Evolutionary conservation across 2,329 filamentous ascomycete genomes (phyloP), one percentile per base, ranked within the genome.

Genomic region (Hirsutella minnesotensis): DNA sequence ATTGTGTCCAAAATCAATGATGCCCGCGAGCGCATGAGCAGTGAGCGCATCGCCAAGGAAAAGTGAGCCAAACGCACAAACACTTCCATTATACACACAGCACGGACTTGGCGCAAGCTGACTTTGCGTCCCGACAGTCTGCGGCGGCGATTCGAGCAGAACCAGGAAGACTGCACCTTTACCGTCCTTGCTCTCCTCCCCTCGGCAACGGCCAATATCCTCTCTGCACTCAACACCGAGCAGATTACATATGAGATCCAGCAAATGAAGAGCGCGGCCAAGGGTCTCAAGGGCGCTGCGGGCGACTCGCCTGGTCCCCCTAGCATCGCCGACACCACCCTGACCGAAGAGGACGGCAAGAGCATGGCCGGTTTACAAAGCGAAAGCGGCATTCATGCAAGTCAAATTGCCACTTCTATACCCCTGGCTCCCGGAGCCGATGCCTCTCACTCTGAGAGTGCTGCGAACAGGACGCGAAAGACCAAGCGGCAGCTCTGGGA

Each of bases 121-220:
- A 41, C 22, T 4, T 16, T n/a, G 5, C 19, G 31, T 15, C 31
- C 29, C 38, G 5, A 22, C 55, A 96, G 90, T 64, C 77, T 98
- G 47, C 88, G 89, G 41, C 84, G 92, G 46, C 85, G 92, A 57
- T 98, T 98, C 66, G 87, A 96, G 63, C 92, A 98, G 65, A 98
- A 98, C 63, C 92, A 98, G 61, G 90, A 95, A 60, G 92, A 98
- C 65, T 98, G 92, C 66, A 95, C 90, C 39, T 95, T 94, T 61
- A 98, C 92, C 31, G 88, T 96, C 37, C 80, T 96, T n/a, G 92
- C 90, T 24, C 79, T 98, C 43, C 75, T 98, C 9, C 92, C 92
- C 4, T 94, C 90, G 29, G 86, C 88, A 7, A 89, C 89, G 20
- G 80, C 92, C 51, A 90, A 94, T 59, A 83, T 98, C 54, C 71